A percentile compares a stretch with the other conserved stretches of the same genome.
Evolutionary conservation across 1,284 basidiomycete species (phyloP).

Genomic region (Schizopora paradoxa): DNA sequence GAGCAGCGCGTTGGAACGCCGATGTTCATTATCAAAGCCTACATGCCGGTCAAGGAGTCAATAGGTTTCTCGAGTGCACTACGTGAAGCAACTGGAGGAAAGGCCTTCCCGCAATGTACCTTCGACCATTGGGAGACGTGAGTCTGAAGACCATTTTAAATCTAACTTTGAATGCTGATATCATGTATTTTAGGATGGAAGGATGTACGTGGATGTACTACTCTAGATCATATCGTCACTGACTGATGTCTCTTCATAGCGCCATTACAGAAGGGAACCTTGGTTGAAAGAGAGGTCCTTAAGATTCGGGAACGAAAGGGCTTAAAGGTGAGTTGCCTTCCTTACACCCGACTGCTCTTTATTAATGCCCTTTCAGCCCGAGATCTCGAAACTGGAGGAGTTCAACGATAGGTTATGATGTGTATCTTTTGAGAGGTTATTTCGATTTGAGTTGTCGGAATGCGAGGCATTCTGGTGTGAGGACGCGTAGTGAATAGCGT

Average conservation of each 20-base stretch:
- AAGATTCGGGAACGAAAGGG: conserved; percentile 88
- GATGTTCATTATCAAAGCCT: conserved; percentile 99
- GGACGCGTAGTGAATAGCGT: too few species aligned
- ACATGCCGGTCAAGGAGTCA: conserved; percentile 94
- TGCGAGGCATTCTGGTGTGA: too few species aligned
- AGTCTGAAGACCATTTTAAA: conserved; percentile 39
- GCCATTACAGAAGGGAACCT: conserved; percentile 80
- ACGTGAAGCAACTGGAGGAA: conserved; percentile 87
- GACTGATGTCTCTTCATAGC: conserved; percentile 34
- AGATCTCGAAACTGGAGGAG: conserved; percentile 77
- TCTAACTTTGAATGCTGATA: conserved; percentile 24
- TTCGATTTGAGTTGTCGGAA: too few species aligned
- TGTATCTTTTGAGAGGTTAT: too few species aligned
- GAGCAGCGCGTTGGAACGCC: conserved; percentile 97
- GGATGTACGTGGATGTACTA: not conserved
- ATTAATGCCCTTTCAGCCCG: conserved; percentile 46
- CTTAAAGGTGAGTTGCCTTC: conserved; percentile 60
- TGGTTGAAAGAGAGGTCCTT: conserved; percentile 82
- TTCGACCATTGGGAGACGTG: conserved; percentile 91
- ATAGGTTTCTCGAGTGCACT: conserved; percentile 99
- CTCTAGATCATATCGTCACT: conserved; percentile 3
- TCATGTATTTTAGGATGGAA: not conserved
- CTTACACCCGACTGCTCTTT: conserved; percentile 14
- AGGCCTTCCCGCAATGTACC: conserved; percentile 96
- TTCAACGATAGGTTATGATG: conserved; percentile 83